phyloP scores from a whole-genome alignment of 1,284 basidiomycete genomes.

The Athelia psychrophila region DNA sequence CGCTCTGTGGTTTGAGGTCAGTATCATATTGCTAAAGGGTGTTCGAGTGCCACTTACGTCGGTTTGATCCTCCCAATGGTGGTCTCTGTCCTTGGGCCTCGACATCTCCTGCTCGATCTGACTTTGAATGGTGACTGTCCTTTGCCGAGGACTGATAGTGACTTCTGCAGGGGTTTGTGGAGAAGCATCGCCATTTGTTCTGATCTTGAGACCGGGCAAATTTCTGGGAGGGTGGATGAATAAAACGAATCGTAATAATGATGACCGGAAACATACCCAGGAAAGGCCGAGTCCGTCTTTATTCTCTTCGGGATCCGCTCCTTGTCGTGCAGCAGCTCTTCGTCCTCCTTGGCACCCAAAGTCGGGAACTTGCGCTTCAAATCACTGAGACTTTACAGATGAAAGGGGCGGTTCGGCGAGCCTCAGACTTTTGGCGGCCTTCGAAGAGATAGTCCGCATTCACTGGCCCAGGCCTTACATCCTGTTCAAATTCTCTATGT shows the following conservation, averaged over 20 bases:
- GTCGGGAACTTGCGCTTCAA: conserved; percentile 77
- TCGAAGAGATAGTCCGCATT: no score
- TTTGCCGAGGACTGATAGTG: conserved; percentile 62
- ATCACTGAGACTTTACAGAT: no score
- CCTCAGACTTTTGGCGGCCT: conserved; percentile 69
- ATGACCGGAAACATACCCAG: conserved; percentile 35
- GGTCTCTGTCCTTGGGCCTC: conserved; percentile 71
- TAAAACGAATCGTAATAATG: background rate
- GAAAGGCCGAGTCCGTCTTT: conserved; percentile 30
- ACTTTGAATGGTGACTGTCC: conserved; percentile 56
- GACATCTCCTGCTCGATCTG: conserved; percentile 69
- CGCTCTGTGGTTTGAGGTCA: conserved; percentile 39
- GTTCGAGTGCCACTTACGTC: conserved; percentile 51
- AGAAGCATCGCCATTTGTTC: conserved; percentile 37
- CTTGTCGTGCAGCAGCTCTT: conserved; percentile 80
- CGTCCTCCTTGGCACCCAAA: conserved; percentile 73
- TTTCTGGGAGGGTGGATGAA: conserved; percentile 31
- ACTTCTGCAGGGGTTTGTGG: conserved; percentile 45
- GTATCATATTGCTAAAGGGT: conserved; percentile 1
- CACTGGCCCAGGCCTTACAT: no score
- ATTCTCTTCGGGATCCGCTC: conserved; percentile 62
- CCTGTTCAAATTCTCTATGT: no score
- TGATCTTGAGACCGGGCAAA: conserved; percentile 48
- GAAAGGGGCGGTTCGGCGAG: no score
- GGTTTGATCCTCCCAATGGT: conserved; percentile 83